Base-by-base conservation (phyloP, 352 stramenopile genomes). In the Pythium coloratum region DNA sequence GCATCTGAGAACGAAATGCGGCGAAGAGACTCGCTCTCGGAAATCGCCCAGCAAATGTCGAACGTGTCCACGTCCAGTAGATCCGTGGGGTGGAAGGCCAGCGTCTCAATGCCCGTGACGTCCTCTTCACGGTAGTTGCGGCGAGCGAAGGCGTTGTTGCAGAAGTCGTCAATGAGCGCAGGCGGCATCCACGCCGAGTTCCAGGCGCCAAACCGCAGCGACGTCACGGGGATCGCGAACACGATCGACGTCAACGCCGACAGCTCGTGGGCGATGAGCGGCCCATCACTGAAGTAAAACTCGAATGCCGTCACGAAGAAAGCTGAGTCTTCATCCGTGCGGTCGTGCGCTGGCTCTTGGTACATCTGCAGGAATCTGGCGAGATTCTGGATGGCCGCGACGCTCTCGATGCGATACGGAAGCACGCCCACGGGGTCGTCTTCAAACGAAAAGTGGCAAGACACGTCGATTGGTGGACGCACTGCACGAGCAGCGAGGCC, bases 131-230 rank as follows among this genome's bases (percentile, higher is more conserved):
- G 32, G 14, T n/a, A 2, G 2, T 40, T 38, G n/a, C 4, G 8
- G 2, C 46, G n/a, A 12, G 47, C 47, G 3, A 64, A n/a, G 1
- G 7, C 47, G 14, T 20, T 16, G n/a, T 40, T n/a, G 33, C 59
- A 56, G 38, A 64, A 58, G 24, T 58, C 14, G 4, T 36, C 26
- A 1, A 64, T 20, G 1, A 57, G 34, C n/a, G 5, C 12, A 1
- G 59, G 46, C 46, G 59, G 24, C 7, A 30, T 49, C 18, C 3
- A 9, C 4, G 16, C 26, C 1, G 24, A 38, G 32, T 40, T 9
- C 59, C 59, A 64, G 18, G 47, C 30, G 9, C 46, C 28, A 28
- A 66, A 59, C n/a, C 34, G 36, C 2, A 66, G 59, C 36, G 59
- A 59, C 9, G 47, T 54, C 47, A 33, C 47, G n/a, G 34, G 4